Evolutionary conservation across 345 rosid species (phyloP), one percentile per base, ranked within the genome.

Genomic region (Stellera chamaejasme): DNA sequence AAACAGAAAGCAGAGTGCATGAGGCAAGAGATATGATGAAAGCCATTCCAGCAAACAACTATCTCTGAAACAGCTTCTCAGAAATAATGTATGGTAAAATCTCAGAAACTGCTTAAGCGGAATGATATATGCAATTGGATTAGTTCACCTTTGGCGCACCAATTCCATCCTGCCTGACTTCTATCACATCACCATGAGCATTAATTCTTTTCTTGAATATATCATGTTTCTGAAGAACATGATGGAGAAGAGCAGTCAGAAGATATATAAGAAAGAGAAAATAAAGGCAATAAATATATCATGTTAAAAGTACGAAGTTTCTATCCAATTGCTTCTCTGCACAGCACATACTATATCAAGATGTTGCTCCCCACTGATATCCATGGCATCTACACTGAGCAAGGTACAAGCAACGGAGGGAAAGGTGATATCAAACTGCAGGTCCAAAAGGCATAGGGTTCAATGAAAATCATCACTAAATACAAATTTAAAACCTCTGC

Each of bases 301-400:
- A 32, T 32, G 39, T 32, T 5, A 32, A 32, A 32, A 47, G 13
- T 19, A 27, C 11, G 10, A 10, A 41, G 26, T 45, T 3, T 14
- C 27, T 41, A 36, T 50, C 32, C 3, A 0, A 45, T 13, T 42
- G 63, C 25, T 48, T 42, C 32, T 12, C 16, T 28, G 47, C 42
- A 51, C n/a, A 59, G 54, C 14, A 66, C 87, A 56, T 75, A 84
- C 91, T 56, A 84, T 78, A 69, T 84, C 73, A 65, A 71, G 74
- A 64, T 84, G 92, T 52, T 79, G 83, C 76, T 82, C 88, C 56
- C 88, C 92, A 66, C 92, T 84, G 63, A 79, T 82, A 68, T 84
- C 92, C 92, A 84, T 79, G 43, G 92, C 83, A 64, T 84, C 92
- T 48, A 84, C 60, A 65, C 83, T 84, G 58, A 84, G 82, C 52